Evolutionary conservation across 1,284 basidiomycete genomes (phyloP), one percentile per base, ranked within the genome.

Genomic region (Microbotryomycetes sp.): DNA sequence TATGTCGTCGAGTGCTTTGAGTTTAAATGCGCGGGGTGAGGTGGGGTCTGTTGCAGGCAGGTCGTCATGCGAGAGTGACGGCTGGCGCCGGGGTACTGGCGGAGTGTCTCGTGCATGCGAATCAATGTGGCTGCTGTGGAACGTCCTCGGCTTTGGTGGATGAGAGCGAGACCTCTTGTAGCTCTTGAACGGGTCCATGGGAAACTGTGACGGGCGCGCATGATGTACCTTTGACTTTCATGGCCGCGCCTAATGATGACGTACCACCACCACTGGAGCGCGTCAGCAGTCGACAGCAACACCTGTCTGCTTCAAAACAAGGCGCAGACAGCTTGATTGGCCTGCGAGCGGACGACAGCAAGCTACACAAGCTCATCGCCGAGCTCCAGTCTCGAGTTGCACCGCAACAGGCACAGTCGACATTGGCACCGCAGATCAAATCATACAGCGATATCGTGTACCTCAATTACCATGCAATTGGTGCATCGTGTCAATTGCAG

Each of bases 391-490:
- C 35, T 41, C 11, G 35, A 9, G 35, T 18, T 11, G 18, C 35
- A 11, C 11, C 35, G 35, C 18, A 18, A 41, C 35, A 18, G 35
- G 18, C 35, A 9, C n/a, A n/a, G n/a, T n/a, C n/a, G n/a, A n/a
- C n/a, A n/a, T n/a, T n/a, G 18, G 18, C 70, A n/a, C 83, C 86
- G 11, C 81, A 87, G 62, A 76, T 88, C 74, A 90, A 89, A 73
- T 77, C 83, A 0, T 93, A 89, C 74, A 74, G 86, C 41, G 89
- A 93, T 74, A 82, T 82, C 4, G 83, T 89, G 61, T 96, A 91
- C 77, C 82, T 87, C 77, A 92, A 89, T 75, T 91, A 90, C 77
- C 82, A 81, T 72, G 29, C 79, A 1, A 79, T 91, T 31, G 91
- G 90, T 13, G 69, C 93, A 68, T 91, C 89, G 63, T 76, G 93